These are phyloP conservation scores for Cystobasidiaceae sp. DNA, from an alignment of 1,284 basidiomycete species.

Conservation along the genomic window DNA sequence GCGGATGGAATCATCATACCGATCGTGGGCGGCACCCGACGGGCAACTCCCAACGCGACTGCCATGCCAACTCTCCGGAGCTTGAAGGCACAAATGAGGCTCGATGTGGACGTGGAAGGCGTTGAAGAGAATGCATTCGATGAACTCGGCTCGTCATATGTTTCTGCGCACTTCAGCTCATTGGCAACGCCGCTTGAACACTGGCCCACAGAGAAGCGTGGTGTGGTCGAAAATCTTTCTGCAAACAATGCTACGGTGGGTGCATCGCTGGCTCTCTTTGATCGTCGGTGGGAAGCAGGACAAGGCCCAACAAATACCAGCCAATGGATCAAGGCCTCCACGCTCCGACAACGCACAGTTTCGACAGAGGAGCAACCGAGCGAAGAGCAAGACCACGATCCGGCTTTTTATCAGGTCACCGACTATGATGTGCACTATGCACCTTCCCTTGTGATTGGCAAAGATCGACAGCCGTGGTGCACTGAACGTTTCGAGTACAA, in stretches of 20 bases:
- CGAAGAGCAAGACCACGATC: conserved; percentile 22
- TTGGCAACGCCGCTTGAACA: conserved; percentile 34
- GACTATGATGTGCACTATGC: conserved; percentile 44
- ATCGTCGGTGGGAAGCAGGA: conserved; percentile 40
- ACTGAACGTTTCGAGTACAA: conserved; percentile 44
- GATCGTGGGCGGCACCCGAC: conserved; percentile 38
- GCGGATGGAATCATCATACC: conserved; percentile 43
- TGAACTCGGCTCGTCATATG: conserved; percentile 34
- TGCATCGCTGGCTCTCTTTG: conserved; percentile 38
- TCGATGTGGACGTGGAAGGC: conserved; percentile 22
- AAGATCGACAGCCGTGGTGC: conserved; percentile 45
- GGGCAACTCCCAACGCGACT: conserved; percentile 31
- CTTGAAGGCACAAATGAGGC: conserved; percentile 8
- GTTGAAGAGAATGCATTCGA: conserved; percentile 34
- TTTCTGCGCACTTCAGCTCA: conserved; percentile 32
- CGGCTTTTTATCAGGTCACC: conserved; percentile 40
- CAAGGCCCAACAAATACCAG: conserved; percentile 17
- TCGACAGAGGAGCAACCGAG: neutral
- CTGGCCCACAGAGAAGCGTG: conserved; percentile 40
- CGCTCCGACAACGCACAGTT: neutral
- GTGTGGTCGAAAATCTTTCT: conserved; percentile 36
- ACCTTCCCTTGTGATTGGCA: conserved; percentile 40
- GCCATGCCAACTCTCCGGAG: conserved; percentile 27
- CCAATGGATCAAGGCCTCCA: neutral
- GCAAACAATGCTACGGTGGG: conserved; percentile 31